Evolutionary conservation across 305 asterid genomes (phyloP).

Genomic region (Solanum hybrid): DNA sequence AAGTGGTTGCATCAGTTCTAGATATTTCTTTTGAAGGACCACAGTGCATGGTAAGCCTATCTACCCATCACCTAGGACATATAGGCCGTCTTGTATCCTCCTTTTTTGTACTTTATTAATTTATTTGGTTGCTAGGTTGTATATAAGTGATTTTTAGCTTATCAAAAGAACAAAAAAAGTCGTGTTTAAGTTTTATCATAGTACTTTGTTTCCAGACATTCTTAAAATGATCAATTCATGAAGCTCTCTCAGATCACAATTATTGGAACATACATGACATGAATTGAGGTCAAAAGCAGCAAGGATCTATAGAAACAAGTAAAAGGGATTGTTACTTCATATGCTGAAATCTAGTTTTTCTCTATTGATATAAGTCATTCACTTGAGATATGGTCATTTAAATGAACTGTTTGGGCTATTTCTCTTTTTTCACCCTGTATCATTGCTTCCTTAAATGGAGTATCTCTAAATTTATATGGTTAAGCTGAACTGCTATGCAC

Average conservation of each 20-base stretch:
- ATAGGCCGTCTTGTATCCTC: not conserved
- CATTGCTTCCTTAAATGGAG: not conserved
- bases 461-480: not conserved
- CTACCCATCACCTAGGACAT: conserved; percentile 4
- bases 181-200: not conserved
- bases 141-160: not conserved
- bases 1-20: conserved; percentile 62
- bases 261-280: not conserved
- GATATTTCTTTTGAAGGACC: conserved; percentile 64
- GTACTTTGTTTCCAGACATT: not conserved
- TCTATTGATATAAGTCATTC: not conserved
- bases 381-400: not conserved
- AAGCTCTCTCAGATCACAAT: not conserved
- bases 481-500: not conserved
- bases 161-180: not conserved
- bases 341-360: not conserved
- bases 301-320: not conserved
- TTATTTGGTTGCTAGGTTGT: not conserved
- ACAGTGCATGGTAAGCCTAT: conserved; percentile 54
- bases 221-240: not conserved
- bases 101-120: not conserved
- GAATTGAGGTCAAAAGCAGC: not conserved
- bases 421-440: not conserved
- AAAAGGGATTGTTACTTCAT: not conserved
- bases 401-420: not conserved